phyloP scores from a whole-genome alignment of 225 moss, liverwort and hornwort genomes.

The Neckera pumila region DNA sequence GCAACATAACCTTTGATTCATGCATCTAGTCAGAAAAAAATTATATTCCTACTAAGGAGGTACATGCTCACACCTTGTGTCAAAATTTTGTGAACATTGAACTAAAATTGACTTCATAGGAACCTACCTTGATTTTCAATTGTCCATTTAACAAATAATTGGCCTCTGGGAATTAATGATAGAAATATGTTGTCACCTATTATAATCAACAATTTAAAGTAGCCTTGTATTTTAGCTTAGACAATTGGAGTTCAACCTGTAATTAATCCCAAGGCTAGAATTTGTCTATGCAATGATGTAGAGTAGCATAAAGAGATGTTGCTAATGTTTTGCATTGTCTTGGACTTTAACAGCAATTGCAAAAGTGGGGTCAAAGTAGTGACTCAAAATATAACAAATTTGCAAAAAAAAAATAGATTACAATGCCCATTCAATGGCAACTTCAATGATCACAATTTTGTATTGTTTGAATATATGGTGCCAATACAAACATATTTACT shows the following conservation, averaged over 20 bases:
- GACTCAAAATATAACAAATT: background rate
- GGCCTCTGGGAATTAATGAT: too few species aligned
- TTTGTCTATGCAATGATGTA: background rate
- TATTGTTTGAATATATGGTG: background rate
- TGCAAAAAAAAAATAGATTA: too few species aligned
- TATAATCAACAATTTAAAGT: background rate
- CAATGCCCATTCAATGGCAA: too few species aligned
- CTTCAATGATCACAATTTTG: background rate
- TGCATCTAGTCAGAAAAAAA: too few species aligned
- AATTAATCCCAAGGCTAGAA: accelerated
- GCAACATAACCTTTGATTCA: too few species aligned
- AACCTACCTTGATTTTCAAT: too few species aligned
- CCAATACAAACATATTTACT: background rate
- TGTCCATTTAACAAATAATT: too few species aligned
- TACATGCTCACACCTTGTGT: too few species aligned
- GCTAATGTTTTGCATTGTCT: background rate
- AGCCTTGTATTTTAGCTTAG: background rate
- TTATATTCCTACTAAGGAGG: too few species aligned
- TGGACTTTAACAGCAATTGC: background rate
- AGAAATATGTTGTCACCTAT: background rate
- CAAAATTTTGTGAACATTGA: too few species aligned
- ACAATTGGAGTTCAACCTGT: accelerated
- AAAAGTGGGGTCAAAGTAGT: background rate
- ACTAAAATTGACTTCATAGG: too few species aligned
- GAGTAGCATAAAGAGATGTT: background rate